Percentiles rank a stretch among this genome's conserved stretches.
These are phyloP conservation scores for Biancaea sappan DNA, from an alignment of 306 rosid genomes.

Conservation along the genomic window DNA sequence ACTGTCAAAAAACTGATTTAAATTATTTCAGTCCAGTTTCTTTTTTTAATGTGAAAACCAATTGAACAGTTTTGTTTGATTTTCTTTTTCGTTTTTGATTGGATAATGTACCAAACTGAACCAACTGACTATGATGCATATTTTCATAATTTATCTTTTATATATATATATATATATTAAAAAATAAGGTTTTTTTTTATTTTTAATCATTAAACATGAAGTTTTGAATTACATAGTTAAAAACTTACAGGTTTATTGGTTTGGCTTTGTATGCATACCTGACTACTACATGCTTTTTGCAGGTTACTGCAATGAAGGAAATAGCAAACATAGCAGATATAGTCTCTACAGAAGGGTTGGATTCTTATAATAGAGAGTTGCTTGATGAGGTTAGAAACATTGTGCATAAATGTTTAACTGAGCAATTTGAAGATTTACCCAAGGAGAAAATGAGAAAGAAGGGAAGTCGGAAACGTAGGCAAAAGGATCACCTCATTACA, in stretches of 20 bases:
- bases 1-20: background rate
- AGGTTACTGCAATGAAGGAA: conserved; percentile 58
- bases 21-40: no score
- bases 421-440: conserved; percentile 50
- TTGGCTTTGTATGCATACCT: background rate
- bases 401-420: conserved; percentile 49
- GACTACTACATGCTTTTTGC: background rate
- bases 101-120: background rate
- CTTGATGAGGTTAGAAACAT: conserved; percentile 51
- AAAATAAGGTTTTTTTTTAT: no score
- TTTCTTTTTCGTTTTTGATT: background rate
- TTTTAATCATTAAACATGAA: no score
- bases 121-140: background rate
- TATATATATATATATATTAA: background rate
- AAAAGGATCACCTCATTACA: conserved; percentile 26
- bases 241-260: background rate
- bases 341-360: conserved; percentile 52
- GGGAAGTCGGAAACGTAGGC: conserved; percentile 52
- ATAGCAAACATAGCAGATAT: conserved; percentile 53
- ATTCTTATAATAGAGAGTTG: conserved; percentile 46
- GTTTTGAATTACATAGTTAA: background rate
- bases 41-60: background rate
- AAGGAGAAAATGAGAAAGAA: conserved; percentile 46
- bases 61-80: background rate
- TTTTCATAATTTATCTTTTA: background rate